phyloP scores from a whole-genome alignment of 495 filamentous ascomycete species.

The Trichoderma reesei region DNA sequence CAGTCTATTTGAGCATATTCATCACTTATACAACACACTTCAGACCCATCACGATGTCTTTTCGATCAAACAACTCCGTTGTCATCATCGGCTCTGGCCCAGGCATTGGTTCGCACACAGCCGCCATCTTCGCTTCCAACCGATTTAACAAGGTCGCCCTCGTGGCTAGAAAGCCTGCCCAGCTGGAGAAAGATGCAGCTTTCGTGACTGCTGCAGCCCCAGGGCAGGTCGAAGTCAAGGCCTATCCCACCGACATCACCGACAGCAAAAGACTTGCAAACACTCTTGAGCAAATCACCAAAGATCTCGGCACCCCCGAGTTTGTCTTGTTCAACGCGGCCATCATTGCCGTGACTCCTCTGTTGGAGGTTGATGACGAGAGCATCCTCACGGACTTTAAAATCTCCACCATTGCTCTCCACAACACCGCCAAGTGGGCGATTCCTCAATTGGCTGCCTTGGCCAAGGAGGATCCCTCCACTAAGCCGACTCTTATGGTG shows the following conservation, averaged over 20 bases:
- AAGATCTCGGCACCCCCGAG: constrained; percentile 21
- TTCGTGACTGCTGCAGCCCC: constrained; percentile 15
- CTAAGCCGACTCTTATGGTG: constrained; percentile 27
- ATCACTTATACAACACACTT: not conserved
- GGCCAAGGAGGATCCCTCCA: constrained; percentile 15
- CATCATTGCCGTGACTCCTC: constrained; percentile 19
- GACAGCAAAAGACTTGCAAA: constrained; percentile 17
- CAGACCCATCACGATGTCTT: not conserved
- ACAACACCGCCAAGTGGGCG: constrained; percentile 23
- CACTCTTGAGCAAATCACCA: constrained; percentile 24
- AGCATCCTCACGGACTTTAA: constrained; percentile 32
- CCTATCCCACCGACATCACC: constrained; percentile 25
- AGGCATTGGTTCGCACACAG: constrained; percentile 29
- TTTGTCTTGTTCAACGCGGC: constrained; percentile 35
- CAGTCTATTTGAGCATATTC: too few relatives aligned
- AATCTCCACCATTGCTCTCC: constrained; percentile 31
- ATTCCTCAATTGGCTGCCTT: constrained; percentile 25
- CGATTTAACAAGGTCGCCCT: constrained; percentile 30
- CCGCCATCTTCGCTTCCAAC: constrained; percentile 27
- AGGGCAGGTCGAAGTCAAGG: constrained; percentile 19
- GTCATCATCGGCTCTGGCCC: constrained; percentile 33
- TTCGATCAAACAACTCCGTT: constrained; percentile 13
- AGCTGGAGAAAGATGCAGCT: constrained; percentile 24
- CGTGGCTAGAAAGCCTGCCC: constrained; percentile 25
- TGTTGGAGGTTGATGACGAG: constrained; percentile 22